These are phyloP conservation scores for Candida railenensis DNA, from an alignment of 805 yeast species.

Conservation along the genomic window DNA sequence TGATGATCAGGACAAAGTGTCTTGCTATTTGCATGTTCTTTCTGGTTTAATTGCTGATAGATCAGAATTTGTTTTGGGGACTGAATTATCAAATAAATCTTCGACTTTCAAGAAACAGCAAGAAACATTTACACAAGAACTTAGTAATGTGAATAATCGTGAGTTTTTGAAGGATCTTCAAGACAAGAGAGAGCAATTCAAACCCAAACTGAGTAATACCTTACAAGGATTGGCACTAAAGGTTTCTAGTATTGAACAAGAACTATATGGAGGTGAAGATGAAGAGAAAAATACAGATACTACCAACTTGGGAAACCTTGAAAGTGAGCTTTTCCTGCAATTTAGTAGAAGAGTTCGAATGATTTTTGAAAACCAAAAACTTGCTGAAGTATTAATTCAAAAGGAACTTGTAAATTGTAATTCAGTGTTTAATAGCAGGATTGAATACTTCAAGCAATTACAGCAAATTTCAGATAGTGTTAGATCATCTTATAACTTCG, in stretches of 20 bases:
- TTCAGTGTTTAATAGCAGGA: conserved; percentile 71
- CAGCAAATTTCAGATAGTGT: conserved; percentile 88
- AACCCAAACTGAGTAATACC: conserved; percentile 28
- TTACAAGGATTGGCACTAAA: conserved; percentile 32
- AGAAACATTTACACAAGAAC: conserved; percentile 22
- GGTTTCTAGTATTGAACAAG: conserved; percentile 24
- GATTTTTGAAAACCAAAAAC: conserved; percentile 44
- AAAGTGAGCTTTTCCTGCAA: conserved; percentile 17
- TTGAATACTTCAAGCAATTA: conserved; percentile 78
- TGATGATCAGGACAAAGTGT: conserved; percentile 70
- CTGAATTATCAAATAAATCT: conserved; percentile 19
- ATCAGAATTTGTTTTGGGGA: conserved; percentile 37
- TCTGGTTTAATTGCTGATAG: conserved; percentile 38
- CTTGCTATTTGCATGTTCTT: conserved; percentile 54
- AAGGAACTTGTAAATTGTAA: conserved; percentile 54
- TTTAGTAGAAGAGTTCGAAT: conserved; percentile 22
- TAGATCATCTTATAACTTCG: conserved; percentile 26
- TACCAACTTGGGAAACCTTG: conserved; percentile 12
- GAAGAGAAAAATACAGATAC: neutral
- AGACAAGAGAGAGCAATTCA: conserved; percentile 20
- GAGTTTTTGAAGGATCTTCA: conserved; percentile 24
- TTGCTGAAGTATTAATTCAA: conserved; percentile 37
- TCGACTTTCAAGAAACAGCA: conserved; percentile 16
- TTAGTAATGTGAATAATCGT: conserved; percentile 24
- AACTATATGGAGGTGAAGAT: conserved; percentile 20